phyloP scores from a whole-genome alignment of 441 rosid genomes.

The Erodium trifolium region DNA sequence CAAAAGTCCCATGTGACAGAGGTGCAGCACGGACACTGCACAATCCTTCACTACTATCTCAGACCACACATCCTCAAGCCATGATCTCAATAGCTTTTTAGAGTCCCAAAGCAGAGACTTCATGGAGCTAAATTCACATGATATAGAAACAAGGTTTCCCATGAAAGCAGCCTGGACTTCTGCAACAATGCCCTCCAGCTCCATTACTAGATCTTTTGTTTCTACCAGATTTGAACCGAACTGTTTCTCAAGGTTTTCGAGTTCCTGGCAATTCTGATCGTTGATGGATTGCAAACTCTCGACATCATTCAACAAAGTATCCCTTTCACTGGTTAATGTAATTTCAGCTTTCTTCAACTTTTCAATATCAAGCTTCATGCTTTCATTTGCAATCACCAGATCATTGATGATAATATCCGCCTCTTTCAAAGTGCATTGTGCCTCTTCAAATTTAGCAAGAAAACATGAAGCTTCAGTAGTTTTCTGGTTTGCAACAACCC shows the following conservation, averaged over 20 bases:
- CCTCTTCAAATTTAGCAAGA: conserved; percentile 83
- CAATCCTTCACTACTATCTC: conserved; percentile 86
- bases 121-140: conserved; percentile 38
- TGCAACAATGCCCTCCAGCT: conserved; percentile 50
- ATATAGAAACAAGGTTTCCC: conserved; percentile 38
- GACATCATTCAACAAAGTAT: conserved; percentile 40
- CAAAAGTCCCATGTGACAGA: conserved; percentile 87
- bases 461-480: conserved; percentile 60
- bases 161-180: conserved; percentile 40
- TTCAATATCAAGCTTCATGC: conserved; percentile 55
- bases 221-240: conserved; percentile 50
- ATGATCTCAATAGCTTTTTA: conserved; percentile 46
- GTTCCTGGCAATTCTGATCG: conserved; percentile 41
- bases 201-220: conserved; percentile 44
- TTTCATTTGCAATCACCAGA: conserved; percentile 70
- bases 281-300: conserved; percentile 50
- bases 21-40: conserved; percentile 84
- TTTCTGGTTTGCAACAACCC: conserved; percentile 53
- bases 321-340: conserved; percentile 48
- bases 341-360: conserved; percentile 43
- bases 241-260: conserved; percentile 58
- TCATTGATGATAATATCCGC: conserved; percentile 82
- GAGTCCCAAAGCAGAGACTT: conserved; percentile 53
- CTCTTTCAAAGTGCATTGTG: conserved; percentile 75
- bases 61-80: conserved; percentile 96